These are phyloP conservation scores for Vaccinium corymbosum DNA, from an alignment of 148 eudicot species.

Conservation along the genomic window DNA sequence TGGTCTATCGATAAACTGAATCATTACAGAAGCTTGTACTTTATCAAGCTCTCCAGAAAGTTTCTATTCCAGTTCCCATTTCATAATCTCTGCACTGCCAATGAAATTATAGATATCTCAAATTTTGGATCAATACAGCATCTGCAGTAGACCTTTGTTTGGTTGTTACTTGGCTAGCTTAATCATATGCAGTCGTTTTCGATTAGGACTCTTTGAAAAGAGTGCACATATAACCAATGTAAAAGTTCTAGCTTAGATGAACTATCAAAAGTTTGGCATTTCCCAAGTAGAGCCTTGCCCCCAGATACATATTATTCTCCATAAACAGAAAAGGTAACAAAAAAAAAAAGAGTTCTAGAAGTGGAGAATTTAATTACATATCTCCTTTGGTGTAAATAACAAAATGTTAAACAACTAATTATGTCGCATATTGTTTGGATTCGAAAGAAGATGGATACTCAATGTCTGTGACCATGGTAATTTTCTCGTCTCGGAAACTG, in stretches of 20 bases:
- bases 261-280: not conserved
- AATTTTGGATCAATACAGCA: not conserved
- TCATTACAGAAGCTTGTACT: not conserved
- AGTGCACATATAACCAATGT: not conserved
- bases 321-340: not conserved
- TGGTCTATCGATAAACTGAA: not conserved
- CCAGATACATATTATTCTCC: not conserved
- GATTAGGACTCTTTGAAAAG: not conserved
- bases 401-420: conserved; percentile 10
- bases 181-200: not conserved
- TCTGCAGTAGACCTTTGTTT: not conserved
- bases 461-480: conserved; percentile 49
- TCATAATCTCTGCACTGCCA: not conserved
- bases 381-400: not conserved
- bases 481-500: conserved; percentile 30
- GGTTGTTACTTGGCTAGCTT: not conserved
- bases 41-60: not conserved
- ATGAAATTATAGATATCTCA: not conserved
- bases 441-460: conserved; percentile 31
- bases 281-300: not conserved
- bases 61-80: not conserved
- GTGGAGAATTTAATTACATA: not conserved
- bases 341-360: not conserved
- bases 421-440: conserved; percentile 45
- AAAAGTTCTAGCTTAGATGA: not conserved